These are phyloP conservation scores for Cornus kousa DNA, from an alignment of 148 eudicot species.

Conservation along the genomic window DNA sequence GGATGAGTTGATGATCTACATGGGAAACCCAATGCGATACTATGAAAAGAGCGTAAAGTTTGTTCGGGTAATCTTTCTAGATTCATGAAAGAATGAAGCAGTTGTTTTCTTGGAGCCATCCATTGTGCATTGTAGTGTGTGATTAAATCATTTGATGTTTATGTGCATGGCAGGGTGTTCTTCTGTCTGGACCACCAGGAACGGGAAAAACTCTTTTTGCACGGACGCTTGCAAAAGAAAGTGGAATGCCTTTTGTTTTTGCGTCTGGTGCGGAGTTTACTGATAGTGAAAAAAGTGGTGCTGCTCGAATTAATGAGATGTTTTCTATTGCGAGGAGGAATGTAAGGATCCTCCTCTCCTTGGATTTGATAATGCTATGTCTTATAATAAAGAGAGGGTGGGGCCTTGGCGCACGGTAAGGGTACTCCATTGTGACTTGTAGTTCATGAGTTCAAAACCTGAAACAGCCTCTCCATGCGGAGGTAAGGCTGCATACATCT, in stretches of 20 bases:
- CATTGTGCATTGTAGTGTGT: background rate
- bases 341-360: conserved; percentile 38
- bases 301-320: conserved; percentile 78
- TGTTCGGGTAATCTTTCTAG: conserved; percentile 59
- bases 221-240: conserved; percentile 75
- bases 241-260: conserved; percentile 93
- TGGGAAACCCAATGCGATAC: conserved; percentile 89
- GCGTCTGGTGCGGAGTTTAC: conserved; percentile 99
- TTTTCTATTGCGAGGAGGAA: conserved; percentile 84
- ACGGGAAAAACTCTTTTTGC: conserved; percentile 97
- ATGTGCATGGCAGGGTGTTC: conserved; percentile 66
- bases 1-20: conserved; percentile 85
- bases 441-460: no score
- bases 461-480: no score
- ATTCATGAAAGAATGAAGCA: background rate
- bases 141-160: background rate
- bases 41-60: conserved; percentile 80
- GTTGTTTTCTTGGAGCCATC: background rate
- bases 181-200: conserved; percentile 92
- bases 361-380: background rate
- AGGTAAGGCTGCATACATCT: no score
- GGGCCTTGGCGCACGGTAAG: no score
- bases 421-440: no score
- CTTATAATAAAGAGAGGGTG: background rate
- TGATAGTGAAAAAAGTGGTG: conserved; percentile 92